Base-by-base conservation (phyloP, 2,329 filamentous ascomycete species). In the Paraphoma sp. region DNA sequence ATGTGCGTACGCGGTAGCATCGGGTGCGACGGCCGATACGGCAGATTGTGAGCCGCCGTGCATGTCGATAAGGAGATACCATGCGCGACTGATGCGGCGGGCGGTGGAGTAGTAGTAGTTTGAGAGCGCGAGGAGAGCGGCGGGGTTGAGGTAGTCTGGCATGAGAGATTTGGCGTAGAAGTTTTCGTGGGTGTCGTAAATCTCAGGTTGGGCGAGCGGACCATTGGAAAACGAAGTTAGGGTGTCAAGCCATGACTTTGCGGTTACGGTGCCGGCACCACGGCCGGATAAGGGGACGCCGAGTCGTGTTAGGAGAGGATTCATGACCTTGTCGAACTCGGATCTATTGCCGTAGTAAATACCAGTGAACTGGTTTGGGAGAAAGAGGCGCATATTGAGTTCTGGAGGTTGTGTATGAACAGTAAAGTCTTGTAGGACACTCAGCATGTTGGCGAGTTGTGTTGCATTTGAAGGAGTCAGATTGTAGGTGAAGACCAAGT, bases 91-190 rank as follows among this genome's bases (percentile, higher is more conserved):
- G 12, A 64, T 62, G 10, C 45, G 50, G 42, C 62, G 60, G 2
- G 68, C 65, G 31, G 63, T 69, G 6, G 45, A 49, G 45, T 59
- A 54, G 62, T 67, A 70, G 63, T 72, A 72, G 31, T 67, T 60
- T 49, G 57, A 30, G 1, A 71, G 56, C 1, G 65, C 67, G 36
- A 30, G 51, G 12, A 72, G 52, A 28, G 65, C 64, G 2, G 55
- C 52, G 4, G 59, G 54, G 14, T 51, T 49, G 3, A 72, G 53
- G 12, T 53, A 63, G 7, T 64, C 62, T 0, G 65, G 61, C 66
- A 71, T 72, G 14, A 71, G 59, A 0, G 60, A 65, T 45, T 72
- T 72, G 47, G 68, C 63, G 57, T 64, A 72, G 54, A 70, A 72
- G 43, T 54, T 69, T 53, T 72, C 69, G 47, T 70, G 66, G 18